Percentiles rank a stretch among this genome's conserved stretches.
Conservation (phyloP, 148 eudicot species). For the Fagopyrum tataricum region DNA sequence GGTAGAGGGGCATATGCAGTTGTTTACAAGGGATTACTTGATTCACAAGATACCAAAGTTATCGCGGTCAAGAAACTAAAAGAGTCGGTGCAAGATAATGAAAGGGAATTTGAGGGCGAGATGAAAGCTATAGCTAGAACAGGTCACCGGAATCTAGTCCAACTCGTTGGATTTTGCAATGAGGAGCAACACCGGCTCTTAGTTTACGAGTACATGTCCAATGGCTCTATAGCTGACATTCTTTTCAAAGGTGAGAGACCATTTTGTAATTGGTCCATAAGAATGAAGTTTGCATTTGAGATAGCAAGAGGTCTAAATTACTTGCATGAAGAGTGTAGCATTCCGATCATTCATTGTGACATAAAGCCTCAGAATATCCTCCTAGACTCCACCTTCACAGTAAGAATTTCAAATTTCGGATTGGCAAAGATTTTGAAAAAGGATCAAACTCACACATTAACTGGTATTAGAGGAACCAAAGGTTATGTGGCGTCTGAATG, state of each 20-base stretch:
- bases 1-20: constrained; percentile 32
- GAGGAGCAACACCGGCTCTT: constrained; percentile 24
- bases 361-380: constrained; percentile 15
- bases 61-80: constrained; percentile 25
- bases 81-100: constrained; percentile 6
- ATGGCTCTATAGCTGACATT: constrained; percentile 21
- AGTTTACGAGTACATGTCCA: constrained; percentile 31
- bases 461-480: constrained; percentile 28
- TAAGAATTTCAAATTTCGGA: constrained; percentile 30
- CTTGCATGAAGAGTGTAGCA: no score
- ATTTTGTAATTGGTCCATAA: no score
- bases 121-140: constrained; percentile 24
- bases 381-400: constrained; percentile 22
- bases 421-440: constrained; percentile 29
- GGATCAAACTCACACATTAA: constrained; percentile 25
- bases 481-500: constrained; percentile 39
- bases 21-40: constrained; percentile 25
- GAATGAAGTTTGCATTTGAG: neutral
- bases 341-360: no score
- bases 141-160: constrained; percentile 30
- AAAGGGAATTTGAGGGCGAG: constrained; percentile 25
- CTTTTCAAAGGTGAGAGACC: no score
- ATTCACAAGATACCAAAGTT: neutral
- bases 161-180: constrained; percentile 25
- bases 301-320: no score